These are phyloP conservation scores for Pyronema omphalodes DNA, from an alignment of 495 filamentous ascomycete genomes.

Conservation along the genomic window DNA sequence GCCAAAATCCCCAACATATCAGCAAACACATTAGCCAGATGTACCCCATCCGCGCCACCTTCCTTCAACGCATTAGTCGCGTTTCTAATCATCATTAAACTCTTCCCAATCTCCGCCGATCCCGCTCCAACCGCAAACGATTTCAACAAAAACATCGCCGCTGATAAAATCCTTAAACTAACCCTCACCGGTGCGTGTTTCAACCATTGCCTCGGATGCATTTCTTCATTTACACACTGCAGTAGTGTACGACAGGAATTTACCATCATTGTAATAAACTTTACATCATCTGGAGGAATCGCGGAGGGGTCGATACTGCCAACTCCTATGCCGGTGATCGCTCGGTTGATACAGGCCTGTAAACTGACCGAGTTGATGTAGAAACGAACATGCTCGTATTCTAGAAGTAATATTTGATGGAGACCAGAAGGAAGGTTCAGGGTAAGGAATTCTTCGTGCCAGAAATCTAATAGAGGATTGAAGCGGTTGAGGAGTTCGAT, in stretches of 20 bases:
- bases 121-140: slow-evolving; percentile 86
- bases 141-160: slow-evolving; percentile 88
- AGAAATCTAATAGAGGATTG: slow-evolving; percentile 53
- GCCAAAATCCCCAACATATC: slow-evolving; percentile 72
- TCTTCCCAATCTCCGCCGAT: slow-evolving; percentile 69
- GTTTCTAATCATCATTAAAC: slow-evolving; percentile 60
- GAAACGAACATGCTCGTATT: slow-evolving; percentile 74
- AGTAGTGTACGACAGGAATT: slow-evolving; percentile 72
- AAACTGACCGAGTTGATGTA: slow-evolving; percentile 86
- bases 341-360: slow-evolving; percentile 87
- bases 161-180: slow-evolving; percentile 84
- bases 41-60: slow-evolving; percentile 87
- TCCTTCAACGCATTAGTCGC: slow-evolving; percentile 63
- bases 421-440: slow-evolving; percentile 55
- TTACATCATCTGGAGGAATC: slow-evolving; percentile 35
- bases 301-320: slow-evolving; percentile 29
- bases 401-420: slow-evolving; percentile 69
- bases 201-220: slow-evolving; percentile 65
- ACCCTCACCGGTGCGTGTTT: slow-evolving; percentile 86
- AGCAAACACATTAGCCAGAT: slow-evolving; percentile 86
- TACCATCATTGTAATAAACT: slow-evolving; percentile 75
- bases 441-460: slow-evolving; percentile 55
- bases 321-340: slow-evolving; percentile 34
- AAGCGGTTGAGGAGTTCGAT: slow-evolving; percentile 61
- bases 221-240: slow-evolving; percentile 59